These are phyloP conservation scores for Quercus robur DNA, from an alignment of 306 rosid genomes.

Conservation along the genomic window DNA sequence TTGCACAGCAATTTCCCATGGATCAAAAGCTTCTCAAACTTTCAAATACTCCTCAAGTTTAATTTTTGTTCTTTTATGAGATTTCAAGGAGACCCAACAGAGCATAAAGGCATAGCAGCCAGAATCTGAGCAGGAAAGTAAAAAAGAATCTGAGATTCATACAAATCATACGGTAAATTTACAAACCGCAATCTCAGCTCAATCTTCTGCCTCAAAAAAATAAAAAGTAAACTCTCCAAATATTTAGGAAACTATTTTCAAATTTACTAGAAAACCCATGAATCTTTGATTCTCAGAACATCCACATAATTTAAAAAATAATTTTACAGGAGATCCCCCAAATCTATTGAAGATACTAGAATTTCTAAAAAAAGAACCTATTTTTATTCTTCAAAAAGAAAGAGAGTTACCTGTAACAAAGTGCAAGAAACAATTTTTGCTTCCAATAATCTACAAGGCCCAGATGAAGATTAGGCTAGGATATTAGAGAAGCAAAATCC, in stretches of 20 bases:
- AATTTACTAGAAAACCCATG: background rate
- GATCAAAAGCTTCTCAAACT: conserved; percentile 5
- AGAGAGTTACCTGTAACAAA: background rate
- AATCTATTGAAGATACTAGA: background rate
- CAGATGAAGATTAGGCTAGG: background rate
- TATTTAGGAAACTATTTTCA: background rate
- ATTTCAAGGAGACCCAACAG: conserved; percentile 18
- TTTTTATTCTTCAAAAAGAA: background rate
- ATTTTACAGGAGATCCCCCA: background rate
- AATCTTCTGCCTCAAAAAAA: background rate
- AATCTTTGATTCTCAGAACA: background rate
- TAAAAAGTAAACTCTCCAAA: background rate
- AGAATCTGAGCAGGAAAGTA: conserved; percentile 16
- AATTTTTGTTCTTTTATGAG: background rate
- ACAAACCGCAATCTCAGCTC: background rate
- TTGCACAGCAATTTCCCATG: conserved; percentile 63
- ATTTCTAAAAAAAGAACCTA: background rate
- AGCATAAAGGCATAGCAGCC: background rate
- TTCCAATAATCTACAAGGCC: background rate
- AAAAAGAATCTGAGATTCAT: background rate
- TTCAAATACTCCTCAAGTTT: background rate
- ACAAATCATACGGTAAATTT: background rate
- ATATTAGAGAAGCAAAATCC: conserved; percentile 9
- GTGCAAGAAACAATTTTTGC: background rate
- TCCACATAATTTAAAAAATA: background rate